phyloP scores from a whole-genome alignment of 108 stramenopile species.

The Stephanodiscus minutulus region DNA sequence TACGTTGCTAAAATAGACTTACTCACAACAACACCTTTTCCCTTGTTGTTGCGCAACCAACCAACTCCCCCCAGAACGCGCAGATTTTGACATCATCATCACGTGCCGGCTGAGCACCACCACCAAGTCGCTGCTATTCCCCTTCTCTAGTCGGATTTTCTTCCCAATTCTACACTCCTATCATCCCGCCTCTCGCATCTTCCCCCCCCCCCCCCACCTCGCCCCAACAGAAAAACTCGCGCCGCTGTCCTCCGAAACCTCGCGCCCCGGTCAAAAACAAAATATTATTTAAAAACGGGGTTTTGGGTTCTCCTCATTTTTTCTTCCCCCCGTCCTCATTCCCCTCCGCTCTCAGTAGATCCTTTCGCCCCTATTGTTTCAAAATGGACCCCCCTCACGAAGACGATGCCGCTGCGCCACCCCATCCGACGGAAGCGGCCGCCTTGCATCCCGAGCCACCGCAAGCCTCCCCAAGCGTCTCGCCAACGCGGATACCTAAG shows the following conservation, averaged over 20 bases:
- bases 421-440: background rate
- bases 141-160: background rate
- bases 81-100: too few species aligned
- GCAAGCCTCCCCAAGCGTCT: constrained; percentile 5
- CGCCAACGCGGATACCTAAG: constrained; percentile 12
- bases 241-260: background rate
- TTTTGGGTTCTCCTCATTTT: too few species aligned
- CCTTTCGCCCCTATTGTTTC: background rate
- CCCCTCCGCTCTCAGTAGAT: too few species aligned
- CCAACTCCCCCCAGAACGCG: too few species aligned
- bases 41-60: too few species aligned
- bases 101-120: too few species aligned
- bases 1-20: too few species aligned
- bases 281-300: background rate
- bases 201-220: background rate
- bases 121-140: background rate
- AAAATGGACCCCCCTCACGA: constrained; percentile 2
- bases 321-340: too few species aligned
- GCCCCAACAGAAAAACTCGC: background rate
- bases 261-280: too few species aligned
- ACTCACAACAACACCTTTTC: too few species aligned
- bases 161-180: background rate
- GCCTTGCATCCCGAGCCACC: constrained; percentile 14
- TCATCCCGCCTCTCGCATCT: background rate
- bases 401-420: constrained; percentile 4